These are phyloP conservation scores for Angomonas deanei DNA, from an alignment of 208 protist genomes.

Conservation along the genomic window DNA sequence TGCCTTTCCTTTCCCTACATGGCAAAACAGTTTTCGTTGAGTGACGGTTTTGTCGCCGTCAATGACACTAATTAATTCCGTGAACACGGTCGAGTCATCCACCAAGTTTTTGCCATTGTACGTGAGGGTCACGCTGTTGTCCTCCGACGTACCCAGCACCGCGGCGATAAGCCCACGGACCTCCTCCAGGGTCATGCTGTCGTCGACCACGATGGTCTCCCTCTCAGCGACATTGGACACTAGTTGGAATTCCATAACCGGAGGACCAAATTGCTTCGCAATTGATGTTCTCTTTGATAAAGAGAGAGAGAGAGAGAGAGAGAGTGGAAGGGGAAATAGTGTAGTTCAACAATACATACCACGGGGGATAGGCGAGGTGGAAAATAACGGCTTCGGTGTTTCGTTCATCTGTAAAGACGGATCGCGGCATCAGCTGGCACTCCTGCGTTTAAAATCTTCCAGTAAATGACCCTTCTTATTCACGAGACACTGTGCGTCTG, in stretches of 20 bases:
- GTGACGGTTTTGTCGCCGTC: not conserved
- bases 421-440: too few relatives aligned
- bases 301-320: too few relatives aligned
- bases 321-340: too few relatives aligned
- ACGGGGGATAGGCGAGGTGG: too few relatives aligned
- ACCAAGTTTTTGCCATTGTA: conserved; percentile 54
- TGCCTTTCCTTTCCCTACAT: conserved; percentile 21
- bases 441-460: not conserved
- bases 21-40: conserved; percentile 56
- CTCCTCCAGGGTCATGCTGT: conserved; percentile 68
- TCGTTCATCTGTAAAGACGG: too few relatives aligned
- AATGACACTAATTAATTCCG: conserved; percentile 11
- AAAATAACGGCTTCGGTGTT: too few relatives aligned
- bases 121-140: conserved; percentile 37
- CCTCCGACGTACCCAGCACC: conserved; percentile 46
- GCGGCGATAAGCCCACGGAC: conserved; percentile 51
- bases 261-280: not conserved
- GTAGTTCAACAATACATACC: too few relatives aligned
- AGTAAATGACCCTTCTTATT: not conserved
- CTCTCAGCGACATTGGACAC: conserved; percentile 64
- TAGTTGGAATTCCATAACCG: conserved; percentile 56
- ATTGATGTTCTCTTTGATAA: not conserved
- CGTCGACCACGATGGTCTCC: conserved; percentile 54
- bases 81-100: conserved; percentile 40
- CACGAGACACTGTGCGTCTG: not conserved